Evolutionary conservation across 768 basidiomycete genomes (phyloP).

Genomic region (Candolleomyces efflorescens): DNA sequence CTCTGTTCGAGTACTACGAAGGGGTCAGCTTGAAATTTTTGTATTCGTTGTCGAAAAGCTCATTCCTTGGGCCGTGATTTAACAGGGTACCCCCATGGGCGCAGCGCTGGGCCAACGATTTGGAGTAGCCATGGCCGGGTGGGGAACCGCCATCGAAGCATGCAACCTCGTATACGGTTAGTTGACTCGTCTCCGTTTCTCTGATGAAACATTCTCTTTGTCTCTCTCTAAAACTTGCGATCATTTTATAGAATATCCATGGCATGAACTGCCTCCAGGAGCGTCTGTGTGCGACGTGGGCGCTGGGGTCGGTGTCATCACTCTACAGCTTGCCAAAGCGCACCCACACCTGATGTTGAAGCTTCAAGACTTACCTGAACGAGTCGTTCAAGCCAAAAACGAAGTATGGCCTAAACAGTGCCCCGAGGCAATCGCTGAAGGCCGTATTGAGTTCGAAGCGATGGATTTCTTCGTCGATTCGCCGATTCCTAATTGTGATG

Average conservation of each 20-base stretch:
- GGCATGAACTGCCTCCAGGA: conserved; percentile 22
- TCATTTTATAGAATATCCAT: conserved; percentile 29
- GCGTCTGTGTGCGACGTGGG: conserved; percentile 36
- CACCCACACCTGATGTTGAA: conserved; percentile 30
- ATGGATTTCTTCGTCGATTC: conserved; percentile 38
- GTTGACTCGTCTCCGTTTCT: background rate
- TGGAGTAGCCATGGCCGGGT: conserved; percentile 29
- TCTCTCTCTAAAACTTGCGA: background rate
- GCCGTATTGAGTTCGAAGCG: conserved; percentile 31
- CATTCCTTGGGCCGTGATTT: conserved; percentile 1
- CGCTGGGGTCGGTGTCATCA: conserved; percentile 32
- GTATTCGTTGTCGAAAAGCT: background rate
- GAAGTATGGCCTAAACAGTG: conserved; percentile 32
- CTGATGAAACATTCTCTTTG: background rate
- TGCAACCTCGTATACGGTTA: conserved; percentile 24
- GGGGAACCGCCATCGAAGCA: conserved; percentile 27
- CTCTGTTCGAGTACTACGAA: conserved; percentile 22
- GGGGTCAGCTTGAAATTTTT: conserved; percentile 8
- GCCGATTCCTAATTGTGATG: conserved; percentile 31
- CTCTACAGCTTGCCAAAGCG: conserved; percentile 28
- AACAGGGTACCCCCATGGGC: conserved; percentile 13
- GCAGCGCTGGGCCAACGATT: conserved; percentile 23
- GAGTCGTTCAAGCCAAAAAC: conserved; percentile 25
- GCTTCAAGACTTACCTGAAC: conserved; percentile 32
- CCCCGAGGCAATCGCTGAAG: conserved; percentile 30